These are phyloP conservation scores for Ettlia oleoabundans DNA, from an alignment of 139 green algal genomes.

Conservation along the genomic window DNA sequence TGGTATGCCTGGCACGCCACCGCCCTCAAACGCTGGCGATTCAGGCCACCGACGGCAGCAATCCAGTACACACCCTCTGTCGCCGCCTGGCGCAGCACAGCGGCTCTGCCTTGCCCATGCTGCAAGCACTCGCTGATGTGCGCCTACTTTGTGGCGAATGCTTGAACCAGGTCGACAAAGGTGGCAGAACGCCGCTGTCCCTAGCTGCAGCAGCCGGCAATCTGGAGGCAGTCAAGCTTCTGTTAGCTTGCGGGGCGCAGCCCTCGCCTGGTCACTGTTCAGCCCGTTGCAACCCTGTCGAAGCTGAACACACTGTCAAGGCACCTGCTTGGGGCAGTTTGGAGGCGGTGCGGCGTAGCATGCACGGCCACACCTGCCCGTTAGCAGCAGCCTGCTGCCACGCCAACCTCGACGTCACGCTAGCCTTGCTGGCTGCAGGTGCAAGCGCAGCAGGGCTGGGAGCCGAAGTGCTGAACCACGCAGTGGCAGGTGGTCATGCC, in stretches of 20 bases:
- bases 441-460: not conserved
- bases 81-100: not conserved
- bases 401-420: not conserved
- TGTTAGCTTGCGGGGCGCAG: not conserved
- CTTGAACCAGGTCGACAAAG: not conserved
- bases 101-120: not conserved
- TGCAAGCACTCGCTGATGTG: not conserved
- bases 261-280: not conserved
- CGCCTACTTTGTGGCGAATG: not conserved
- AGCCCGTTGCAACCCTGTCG: not conserved
- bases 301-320: too few species aligned
- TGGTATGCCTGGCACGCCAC: conserved; percentile 6
- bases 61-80: not conserved
- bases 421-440: not conserved
- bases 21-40: not conserved
- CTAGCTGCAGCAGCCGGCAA: not conserved
- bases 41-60: not conserved
- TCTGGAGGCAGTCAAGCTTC: not conserved
- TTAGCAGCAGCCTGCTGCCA: not conserved
- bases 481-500: not conserved
- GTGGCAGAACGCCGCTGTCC: not conserved
- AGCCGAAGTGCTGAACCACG: not conserved
- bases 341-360: not conserved
- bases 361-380: not conserved
- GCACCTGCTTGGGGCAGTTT: not conserved